A percentile compares a stretch with the other conserved stretches of the same genome.
phyloP scores from a whole-genome alignment of 2,329 filamentous ascomycete genomes.

The Colletotrichum salicis region DNA sequence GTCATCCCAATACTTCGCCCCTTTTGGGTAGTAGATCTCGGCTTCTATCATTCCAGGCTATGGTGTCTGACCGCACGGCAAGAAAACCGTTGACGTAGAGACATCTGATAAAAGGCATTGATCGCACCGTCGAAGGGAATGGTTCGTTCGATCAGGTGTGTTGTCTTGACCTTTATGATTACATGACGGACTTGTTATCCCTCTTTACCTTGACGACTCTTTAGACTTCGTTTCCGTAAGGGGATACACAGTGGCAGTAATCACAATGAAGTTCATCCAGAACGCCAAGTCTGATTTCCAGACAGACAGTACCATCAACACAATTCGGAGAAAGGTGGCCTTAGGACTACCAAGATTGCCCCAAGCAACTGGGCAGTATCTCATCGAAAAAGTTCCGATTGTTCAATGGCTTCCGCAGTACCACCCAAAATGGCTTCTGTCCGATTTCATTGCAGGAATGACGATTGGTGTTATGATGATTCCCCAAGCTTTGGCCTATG shows the following conservation, averaged over 20 bases:
- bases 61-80: conserved; percentile 5
- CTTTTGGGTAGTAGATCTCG: neutral
- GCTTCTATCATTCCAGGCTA: neutral
- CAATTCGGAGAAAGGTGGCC: conserved; percentile 42
- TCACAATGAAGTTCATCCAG: conserved; percentile 39
- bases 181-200: neutral
- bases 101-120: conserved; percentile 12
- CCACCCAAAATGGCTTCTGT: conserved; percentile 68
- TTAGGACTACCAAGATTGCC: conserved; percentile 55
- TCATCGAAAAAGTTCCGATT: conserved; percentile 70
- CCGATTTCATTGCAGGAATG: conserved; percentile 70
- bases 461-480: conserved; percentile 71
- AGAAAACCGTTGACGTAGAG: neutral
- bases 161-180: neutral
- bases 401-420: conserved; percentile 72
- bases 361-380: conserved; percentile 63
- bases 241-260: too few relatives aligned
- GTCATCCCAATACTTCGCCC: neutral
- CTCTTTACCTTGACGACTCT: neutral
- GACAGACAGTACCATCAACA: conserved; percentile 51
- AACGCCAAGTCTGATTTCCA: conserved; percentile 45
- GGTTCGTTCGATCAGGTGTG: neutral
- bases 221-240: too few relatives aligned
- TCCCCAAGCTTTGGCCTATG: conserved; percentile 70
- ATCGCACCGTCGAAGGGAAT: neutral